phyloP scores from a whole-genome alignment of 2,329 filamentous ascomycete species.

The Aspergillus brunneoviolaceus region DNA sequence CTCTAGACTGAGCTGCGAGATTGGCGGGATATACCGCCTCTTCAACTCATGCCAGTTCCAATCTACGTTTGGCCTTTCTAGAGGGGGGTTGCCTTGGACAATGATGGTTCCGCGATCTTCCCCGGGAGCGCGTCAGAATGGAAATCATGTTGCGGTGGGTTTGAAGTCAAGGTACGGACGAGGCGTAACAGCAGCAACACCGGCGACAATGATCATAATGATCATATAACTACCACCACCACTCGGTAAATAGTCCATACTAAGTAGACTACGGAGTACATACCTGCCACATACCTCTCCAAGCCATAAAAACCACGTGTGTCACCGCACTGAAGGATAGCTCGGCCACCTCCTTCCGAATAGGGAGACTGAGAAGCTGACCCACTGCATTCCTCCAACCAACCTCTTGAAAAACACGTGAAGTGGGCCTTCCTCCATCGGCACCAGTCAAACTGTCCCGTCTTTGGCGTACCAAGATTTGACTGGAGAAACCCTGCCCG shows the following conservation, averaged over 20 bases:
- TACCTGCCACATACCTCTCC: neutral
- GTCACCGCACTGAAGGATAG: constrained; percentile 2
- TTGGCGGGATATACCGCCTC: neutral
- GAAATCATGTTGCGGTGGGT: no score
- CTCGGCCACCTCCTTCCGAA: constrained; percentile 9
- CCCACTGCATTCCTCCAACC: constrained; percentile 4
- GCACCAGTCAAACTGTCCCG: constrained; percentile 16
- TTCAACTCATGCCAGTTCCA: neutral
- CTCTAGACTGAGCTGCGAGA: neutral
- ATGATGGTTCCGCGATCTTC: neutral
- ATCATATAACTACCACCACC: no score
- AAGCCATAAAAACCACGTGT: neutral
- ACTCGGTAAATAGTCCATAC: neutral
- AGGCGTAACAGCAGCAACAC: no score
- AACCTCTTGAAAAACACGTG: constrained; percentile 13
- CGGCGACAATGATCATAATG: no score
- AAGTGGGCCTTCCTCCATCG: constrained; percentile 17
- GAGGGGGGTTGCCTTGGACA: neutral
- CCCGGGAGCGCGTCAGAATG: neutral
- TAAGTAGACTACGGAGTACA: neutral
- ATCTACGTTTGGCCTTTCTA: neutral
- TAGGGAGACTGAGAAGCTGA: constrained; percentile 8
- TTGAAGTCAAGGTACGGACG: no score
- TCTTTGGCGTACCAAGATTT: constrained; percentile 25
- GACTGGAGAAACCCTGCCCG: constrained; percentile 16